Conservation (phyloP, 140 eudicot species). For the Oenanthe javanica region DNA sequence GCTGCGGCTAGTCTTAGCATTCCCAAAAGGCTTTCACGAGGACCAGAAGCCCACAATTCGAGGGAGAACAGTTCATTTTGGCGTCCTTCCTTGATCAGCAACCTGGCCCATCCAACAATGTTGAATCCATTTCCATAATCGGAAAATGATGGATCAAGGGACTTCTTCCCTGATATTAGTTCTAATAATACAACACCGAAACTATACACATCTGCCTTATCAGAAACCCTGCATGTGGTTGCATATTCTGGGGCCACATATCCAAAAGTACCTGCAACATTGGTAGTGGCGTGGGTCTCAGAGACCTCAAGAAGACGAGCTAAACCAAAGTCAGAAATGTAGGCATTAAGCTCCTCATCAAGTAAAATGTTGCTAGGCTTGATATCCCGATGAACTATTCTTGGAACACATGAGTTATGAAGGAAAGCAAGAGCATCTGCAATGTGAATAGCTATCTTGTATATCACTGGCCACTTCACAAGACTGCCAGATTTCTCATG, state of each 20-base stretch:
- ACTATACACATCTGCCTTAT: constrained; percentile 21
- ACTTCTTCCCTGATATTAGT: constrained; percentile 15
- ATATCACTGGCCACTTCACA: constrained; percentile 25
- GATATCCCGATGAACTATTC: constrained; percentile 31
- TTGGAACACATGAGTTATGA: constrained; percentile 36
- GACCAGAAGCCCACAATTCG: constrained; percentile 17
- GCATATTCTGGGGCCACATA: constrained; percentile 24
- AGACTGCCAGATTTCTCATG: constrained; percentile 19
- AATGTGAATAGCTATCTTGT: constrained; percentile 30
- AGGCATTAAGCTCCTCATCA: constrained; percentile 17
- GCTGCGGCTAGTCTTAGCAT: constrained; percentile 21
- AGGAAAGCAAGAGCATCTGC: constrained; percentile 35
- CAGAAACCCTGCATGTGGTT: constrained; percentile 20
- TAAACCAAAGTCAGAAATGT: constrained; percentile 18
- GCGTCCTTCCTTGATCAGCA: constrained; percentile 24
- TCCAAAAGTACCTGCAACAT: constrained; percentile 21
- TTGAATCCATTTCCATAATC: constrained; percentile 18
- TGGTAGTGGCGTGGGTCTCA: constrained; percentile 20
- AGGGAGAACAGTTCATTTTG: constrained; percentile 4
- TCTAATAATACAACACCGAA: constrained; percentile 19
- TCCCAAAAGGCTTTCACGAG: constrained; percentile 4
- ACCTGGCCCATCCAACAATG: constrained; percentile 20
- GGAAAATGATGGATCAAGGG: constrained; percentile 22
- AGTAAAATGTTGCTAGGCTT: constrained; percentile 22
- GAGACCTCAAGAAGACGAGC: constrained; percentile 23